A percentile compares a stretch with the other conserved stretches of the same genome.
phyloP scores from a whole-genome alignment of 306 rosid species.

The Quercus aquifolioides region DNA sequence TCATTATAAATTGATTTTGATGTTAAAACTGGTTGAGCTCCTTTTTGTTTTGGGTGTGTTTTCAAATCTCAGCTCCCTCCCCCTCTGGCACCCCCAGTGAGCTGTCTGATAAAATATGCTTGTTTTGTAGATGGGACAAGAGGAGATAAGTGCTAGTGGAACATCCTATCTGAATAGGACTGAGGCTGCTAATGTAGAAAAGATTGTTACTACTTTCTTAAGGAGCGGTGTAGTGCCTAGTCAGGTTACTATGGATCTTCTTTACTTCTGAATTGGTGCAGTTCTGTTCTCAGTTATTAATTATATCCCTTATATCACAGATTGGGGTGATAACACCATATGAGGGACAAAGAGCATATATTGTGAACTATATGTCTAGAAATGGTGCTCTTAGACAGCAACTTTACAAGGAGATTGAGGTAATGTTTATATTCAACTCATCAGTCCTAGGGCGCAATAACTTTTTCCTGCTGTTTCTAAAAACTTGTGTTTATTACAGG shows the following conservation, averaged over 20 bases:
- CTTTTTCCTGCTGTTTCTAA: background rate
- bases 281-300: background rate
- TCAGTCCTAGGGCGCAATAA: background rate
- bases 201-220: conserved; percentile 96
- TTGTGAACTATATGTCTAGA: conserved; percentile 95
- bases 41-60: background rate
- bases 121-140: conserved; percentile 96
- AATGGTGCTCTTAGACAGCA: conserved; percentile 99
- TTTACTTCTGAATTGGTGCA: background rate
- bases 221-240: conserved; percentile 97
- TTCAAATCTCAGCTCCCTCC: background rate
- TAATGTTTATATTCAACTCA: conserved; percentile 16
- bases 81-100: background rate
- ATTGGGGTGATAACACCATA: conserved; percentile 98
- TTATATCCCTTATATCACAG: conserved; percentile 33
- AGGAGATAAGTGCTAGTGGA: conserved; percentile 98
- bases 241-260: conserved; percentile 55
- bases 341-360: conserved; percentile 98
- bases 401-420: conserved; percentile 99
- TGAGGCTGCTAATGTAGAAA: conserved; percentile 99
- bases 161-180: conserved; percentile 97
- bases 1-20: background rate
- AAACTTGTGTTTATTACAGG: conserved; percentile 49
- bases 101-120: background rate
- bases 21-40: background rate